Percentiles rank a stretch among this genome's conserved stretches.
Conservation (phyloP, 2,329 filamentous ascomycete species). For the Cryphonectria carpinicola region DNA sequence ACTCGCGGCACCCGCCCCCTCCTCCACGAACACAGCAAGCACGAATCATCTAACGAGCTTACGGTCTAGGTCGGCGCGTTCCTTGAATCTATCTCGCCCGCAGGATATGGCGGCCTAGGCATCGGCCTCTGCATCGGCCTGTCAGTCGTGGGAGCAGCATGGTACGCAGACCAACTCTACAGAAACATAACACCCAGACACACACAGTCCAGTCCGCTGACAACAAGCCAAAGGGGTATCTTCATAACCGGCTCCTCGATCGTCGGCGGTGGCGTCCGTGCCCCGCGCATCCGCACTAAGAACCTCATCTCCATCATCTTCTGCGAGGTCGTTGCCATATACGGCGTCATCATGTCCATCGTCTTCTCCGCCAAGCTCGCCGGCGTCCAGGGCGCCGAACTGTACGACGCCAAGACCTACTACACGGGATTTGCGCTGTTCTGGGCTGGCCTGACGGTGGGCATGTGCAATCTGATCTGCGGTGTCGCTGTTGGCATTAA, state of each 20-base stretch:
- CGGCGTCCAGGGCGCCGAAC: slow-evolving; percentile 62
- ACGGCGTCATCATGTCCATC: slow-evolving; percentile 99
- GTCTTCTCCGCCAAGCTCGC: slow-evolving; percentile 91
- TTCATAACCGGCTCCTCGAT: slow-evolving; percentile 98
- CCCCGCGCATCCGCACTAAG: slow-evolving; percentile 97
- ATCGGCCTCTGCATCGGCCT: slow-evolving; percentile 94
- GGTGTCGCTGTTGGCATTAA: slow-evolving; percentile 98
- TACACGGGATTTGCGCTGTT: slow-evolving; percentile 96
- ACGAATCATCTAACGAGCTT: slow-evolving; percentile 19
- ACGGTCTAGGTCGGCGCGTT: slow-evolving; percentile 80
- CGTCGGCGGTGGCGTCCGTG: slow-evolving; percentile 93
- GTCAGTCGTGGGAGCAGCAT: slow-evolving; percentile 95
- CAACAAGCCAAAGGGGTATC: slow-evolving; percentile 78
- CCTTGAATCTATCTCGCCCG: slow-evolving; percentile 91
- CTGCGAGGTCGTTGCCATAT: slow-evolving; percentile 99
- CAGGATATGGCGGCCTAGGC: slow-evolving; percentile 88
- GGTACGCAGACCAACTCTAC: slow-evolving; percentile 60
- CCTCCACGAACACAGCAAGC: background rate
- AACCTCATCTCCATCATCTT: slow-evolving; percentile 99
- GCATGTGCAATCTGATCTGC: slow-evolving; percentile 93
- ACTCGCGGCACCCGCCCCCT: background rate
- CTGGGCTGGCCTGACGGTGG: slow-evolving; percentile 93
- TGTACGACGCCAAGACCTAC: slow-evolving; percentile 79
- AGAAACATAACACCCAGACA: background rate
- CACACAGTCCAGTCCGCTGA: background rate